A percentile compares a stretch with the other conserved stretches of the same genome.
Evolutionary conservation across 495 filamentous ascomycete species (phyloP).

Genomic region (Hyphodiscus hymeniophilus): DNA sequence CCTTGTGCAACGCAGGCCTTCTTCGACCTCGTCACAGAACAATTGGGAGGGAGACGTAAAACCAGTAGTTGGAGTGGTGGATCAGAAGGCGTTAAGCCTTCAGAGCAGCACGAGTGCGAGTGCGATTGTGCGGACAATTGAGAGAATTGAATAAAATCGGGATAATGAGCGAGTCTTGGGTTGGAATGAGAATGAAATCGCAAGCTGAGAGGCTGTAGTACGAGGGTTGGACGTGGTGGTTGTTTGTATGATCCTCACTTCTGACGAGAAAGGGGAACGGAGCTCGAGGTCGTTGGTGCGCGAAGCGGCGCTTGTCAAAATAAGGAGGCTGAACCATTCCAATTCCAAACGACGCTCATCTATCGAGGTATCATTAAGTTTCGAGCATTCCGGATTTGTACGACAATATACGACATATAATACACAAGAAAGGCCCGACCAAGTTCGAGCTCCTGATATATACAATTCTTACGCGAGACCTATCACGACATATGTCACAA

Average conservation of each 20-base stretch:
- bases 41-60: slow-evolving; percentile 6
- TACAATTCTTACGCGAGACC: no score
- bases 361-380: no score
- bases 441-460: no score
- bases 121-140: slow-evolving; percentile 8
- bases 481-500: no score
- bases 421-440: no score
- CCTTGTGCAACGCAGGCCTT: slow-evolving; percentile 3
- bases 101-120: background rate
- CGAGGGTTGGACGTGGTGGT: background rate
- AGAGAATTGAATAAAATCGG: background rate
- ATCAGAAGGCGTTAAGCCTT: slow-evolving; percentile 3
- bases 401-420: no score
- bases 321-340: slow-evolving; percentile 2
- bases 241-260: background rate
- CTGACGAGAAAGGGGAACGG: slow-evolving; percentile 13
- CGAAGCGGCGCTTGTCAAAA: slow-evolving; percentile 6
- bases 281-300: slow-evolving; percentile 3
- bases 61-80: slow-evolving; percentile 4
- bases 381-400: no score
- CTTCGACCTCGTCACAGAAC: slow-evolving; percentile 1
- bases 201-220: background rate
- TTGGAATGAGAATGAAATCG: background rate
- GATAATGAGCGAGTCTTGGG: background rate
- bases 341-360: no score